Evolutionary conservation across 495 filamentous ascomycete genomes (phyloP), one percentile per base, ranked within the genome.

Genomic region (Tuber borchii): DNA sequence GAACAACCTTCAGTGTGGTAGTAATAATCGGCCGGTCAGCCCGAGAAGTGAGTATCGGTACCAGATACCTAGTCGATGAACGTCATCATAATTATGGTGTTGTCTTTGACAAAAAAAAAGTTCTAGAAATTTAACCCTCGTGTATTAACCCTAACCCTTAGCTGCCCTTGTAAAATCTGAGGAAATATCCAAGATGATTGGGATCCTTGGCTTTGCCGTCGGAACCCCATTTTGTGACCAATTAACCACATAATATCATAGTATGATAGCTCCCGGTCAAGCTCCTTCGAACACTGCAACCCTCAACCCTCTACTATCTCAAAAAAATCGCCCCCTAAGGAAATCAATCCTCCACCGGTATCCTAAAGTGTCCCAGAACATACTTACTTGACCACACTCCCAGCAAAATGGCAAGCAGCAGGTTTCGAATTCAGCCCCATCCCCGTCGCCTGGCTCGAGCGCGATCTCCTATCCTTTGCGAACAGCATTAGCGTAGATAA

Each of bases 401-500:
- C 7, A n/a, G 8, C 20, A 12, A n/a, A 56, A 56, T 26, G 20
- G 48, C 48, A 91, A 78, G 93, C 92, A 80, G 91, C 87, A 81
- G 92, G 93, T 77, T 92, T 92, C 85, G 90, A 94, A 85, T 94
- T 91, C 82, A 91, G 91, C 71, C 78, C 89, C 56, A 83, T 88
- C 80, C 87, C 89, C 34, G 34, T 37, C 79, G 87, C 90, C 79
- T 97, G 93, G 93, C 85, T 92, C 78, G 93, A 95, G 89, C 88
- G 93, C 65, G 93, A 97, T 86, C 88, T 90, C 39, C 86, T 97
- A 78, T 88, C 97, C 42, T 97, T 97, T 83, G 93, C 93, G 48
- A 91, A 93, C 84, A 93, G 90, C 84, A 94, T 97, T 82, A 93
- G 94, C 26, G 89, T 88, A 83, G 94, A 90, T 71, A 71, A 45